Percentiles rank a stretch among this genome's conserved stretches.
Conservation (phyloP, 1,284 basidiomycete genomes). For the Malassezia caprae region DNA sequence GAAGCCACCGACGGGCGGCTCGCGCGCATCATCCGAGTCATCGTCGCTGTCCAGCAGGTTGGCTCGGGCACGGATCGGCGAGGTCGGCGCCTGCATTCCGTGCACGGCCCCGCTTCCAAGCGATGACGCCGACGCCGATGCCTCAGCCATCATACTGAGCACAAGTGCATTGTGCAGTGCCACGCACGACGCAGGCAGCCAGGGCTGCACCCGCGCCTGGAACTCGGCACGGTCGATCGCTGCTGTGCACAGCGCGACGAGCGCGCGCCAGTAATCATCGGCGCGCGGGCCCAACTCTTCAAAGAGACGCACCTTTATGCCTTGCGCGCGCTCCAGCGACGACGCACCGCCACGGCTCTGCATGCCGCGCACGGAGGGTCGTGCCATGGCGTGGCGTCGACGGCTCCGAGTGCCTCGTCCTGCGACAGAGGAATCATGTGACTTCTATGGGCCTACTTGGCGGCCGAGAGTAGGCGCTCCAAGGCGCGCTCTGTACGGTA, state of each 20-base stretch:
- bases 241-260: constrained; percentile 48
- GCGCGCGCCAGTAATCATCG: constrained; percentile 48
- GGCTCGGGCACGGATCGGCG: constrained; percentile 14
- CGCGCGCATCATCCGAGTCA: constrained; percentile 21
- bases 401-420: neutral
- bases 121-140: constrained; percentile 31
- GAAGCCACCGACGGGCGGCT: constrained; percentile 8
- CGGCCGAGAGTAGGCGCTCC: constrained; percentile 27
- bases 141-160: constrained; percentile 50
- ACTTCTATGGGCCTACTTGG: constrained; percentile 13
- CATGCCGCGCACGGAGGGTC: constrained; percentile 1
- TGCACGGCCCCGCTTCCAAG: neutral
- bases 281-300: constrained; percentile 36
- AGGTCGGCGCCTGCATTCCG: constrained; percentile 19
- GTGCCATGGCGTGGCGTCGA: neutral
- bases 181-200: constrained; percentile 41
- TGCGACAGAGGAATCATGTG: constrained; percentile 11
- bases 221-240: constrained; percentile 49
- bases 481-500: constrained; percentile 45
- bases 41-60: constrained; percentile 22
- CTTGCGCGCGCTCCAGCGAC: constrained; percentile 4
- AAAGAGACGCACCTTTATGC: constrained; percentile 11
- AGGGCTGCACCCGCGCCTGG: constrained; percentile 35
- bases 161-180: constrained; percentile 50
- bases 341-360: neutral